A percentile compares a stretch with the other conserved stretches of the same genome.
Evolutionary conservation across 106 monocot species (phyloP).

Genomic region (Hemerocallis citrina): DNA sequence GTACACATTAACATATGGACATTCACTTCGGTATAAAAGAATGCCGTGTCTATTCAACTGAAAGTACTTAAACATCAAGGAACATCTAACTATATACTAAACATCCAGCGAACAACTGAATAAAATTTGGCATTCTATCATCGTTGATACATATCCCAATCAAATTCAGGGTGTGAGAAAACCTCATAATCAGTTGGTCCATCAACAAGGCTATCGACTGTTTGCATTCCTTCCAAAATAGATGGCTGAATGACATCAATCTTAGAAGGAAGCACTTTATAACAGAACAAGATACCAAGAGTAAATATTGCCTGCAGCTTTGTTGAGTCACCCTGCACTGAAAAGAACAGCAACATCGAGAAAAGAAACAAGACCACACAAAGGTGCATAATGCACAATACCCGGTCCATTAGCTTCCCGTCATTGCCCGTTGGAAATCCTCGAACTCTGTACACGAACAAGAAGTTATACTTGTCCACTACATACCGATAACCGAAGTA

Average conservation of each 20-base stretch:
- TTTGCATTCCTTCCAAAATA: conserved; percentile 83
- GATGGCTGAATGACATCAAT: conserved; percentile 65
- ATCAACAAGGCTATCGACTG: conserved; percentile 89
- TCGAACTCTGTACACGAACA: conserved; percentile 93
- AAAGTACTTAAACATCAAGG: conserved; percentile 2
- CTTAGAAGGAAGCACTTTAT: conserved; percentile 64
- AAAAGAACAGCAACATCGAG: conserved; percentile 87
- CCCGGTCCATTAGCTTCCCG: conserved; percentile 93
- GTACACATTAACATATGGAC: neutral
- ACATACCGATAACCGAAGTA: conserved; percentile 94
- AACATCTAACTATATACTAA: conserved; percentile 20
- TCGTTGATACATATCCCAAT: conserved; percentile 79
- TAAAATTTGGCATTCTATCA: conserved; percentile 17
- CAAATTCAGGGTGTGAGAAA: conserved; percentile 78
- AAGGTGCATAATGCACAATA: conserved; percentile 92
- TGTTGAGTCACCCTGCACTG: conserved; percentile 74
- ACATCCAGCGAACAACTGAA: conserved; percentile 6
- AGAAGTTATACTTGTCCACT: conserved; percentile 98
- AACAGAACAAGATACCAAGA: conserved; percentile 75
- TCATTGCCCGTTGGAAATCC: conserved; percentile 94
- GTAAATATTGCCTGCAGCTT: conserved; percentile 95
- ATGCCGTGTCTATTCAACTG: conserved; percentile 1
- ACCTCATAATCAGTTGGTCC: conserved; percentile 94
- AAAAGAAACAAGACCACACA: conserved; percentile 84
- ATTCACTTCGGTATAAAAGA: conserved; percentile 13